A percentile compares a stretch with the other conserved stretches of the same genome.
Evolutionary conservation across 1,284 basidiomycete genomes (phyloP).

Genomic region (Cryptococcus neoformans): DNA sequence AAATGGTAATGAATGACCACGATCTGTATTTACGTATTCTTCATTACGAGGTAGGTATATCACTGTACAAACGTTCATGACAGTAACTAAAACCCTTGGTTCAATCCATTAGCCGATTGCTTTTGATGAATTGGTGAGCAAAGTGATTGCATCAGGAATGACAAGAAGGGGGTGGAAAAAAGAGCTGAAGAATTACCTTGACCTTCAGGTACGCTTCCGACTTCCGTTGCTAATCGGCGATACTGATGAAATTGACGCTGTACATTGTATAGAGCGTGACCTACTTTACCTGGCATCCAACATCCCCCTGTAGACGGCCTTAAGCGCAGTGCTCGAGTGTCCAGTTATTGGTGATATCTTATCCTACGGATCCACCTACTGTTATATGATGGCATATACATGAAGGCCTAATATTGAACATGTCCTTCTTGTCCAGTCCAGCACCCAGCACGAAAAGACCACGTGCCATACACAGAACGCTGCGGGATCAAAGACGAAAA

Average conservation of each 20-base stretch:
- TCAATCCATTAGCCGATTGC: constrained; percentile 36
- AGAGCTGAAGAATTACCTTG: constrained; percentile 37
- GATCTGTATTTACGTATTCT: constrained; percentile 35
- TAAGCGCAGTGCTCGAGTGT: constrained; percentile 2
- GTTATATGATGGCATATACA: too few species aligned
- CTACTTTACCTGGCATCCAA: constrained; percentile 40
- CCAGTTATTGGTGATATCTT: too few species aligned
- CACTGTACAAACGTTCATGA: neutral
- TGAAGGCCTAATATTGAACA: too few species aligned
- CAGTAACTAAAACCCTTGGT: neutral
- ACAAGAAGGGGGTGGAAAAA: constrained; percentile 35
- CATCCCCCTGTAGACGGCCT: constrained; percentile 30
- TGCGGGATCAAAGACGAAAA: too few species aligned
- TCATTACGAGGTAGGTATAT: constrained; percentile 42
- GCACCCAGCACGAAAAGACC: too few species aligned
- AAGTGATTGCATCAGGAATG: constrained; percentile 29
- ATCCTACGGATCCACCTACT: too few species aligned
- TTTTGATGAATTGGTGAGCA: constrained; percentile 43
- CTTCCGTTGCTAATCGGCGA: neutral
- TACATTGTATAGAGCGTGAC: constrained; percentile 31
- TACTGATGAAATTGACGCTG: neutral
- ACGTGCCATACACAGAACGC: too few species aligned
- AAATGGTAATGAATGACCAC: constrained; percentile 31
- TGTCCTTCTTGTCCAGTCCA: too few species aligned
- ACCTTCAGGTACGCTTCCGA: constrained; percentile 34